Base-by-base conservation (phyloP, 78 protist genomes). In the Protostelium mycophagum region DNA sequence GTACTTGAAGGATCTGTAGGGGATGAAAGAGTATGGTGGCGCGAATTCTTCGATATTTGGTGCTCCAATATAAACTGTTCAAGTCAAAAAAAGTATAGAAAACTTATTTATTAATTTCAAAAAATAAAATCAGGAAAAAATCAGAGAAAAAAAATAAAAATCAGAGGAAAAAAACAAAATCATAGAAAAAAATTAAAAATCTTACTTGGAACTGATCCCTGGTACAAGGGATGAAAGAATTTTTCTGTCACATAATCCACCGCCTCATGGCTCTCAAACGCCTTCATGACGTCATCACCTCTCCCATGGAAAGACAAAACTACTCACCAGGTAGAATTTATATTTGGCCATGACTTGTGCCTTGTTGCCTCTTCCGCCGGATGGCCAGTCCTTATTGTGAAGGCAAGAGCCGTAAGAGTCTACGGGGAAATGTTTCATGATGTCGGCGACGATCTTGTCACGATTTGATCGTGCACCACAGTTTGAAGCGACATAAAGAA, bases 361-460 rank as follows among this genome's bases (percentile, higher is more conserved):
- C 73, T 51, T 51, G 16, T 51, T 16, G 5, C 73, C 73, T 51
- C 73, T 51, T 5, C 73, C 73, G 16, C 73, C 73, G 73, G 73
- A 25, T 16, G 73, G 73, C 73, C 73, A 51, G 16, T 51, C 73
- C 31, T 5, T 51, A 16, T 51, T 51, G 73, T 51, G 73, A 51
- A 51, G 73, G 73, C 73, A 51, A 51, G 73, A 51, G 73, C 73
- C 73, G 73, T 51, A 51, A 51, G 73, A 51, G 73, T 51, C 31
- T 16, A 51, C 73, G 31, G 73, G 73, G 73, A 25, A 51, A 5
- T 5, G 5, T 16, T 51, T 51, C 73, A 25, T 51, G 73, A 51
- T 51, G 31, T 51, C 73, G 5, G 5, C 16, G 5, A 51, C 73
- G 73, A 51, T 51, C 31, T 5, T 16, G 73, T 51, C 73, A 16